These are phyloP conservation scores for Wickerhamiella cacticola DNA, from an alignment of 805 yeast species.

Conservation along the genomic window DNA sequence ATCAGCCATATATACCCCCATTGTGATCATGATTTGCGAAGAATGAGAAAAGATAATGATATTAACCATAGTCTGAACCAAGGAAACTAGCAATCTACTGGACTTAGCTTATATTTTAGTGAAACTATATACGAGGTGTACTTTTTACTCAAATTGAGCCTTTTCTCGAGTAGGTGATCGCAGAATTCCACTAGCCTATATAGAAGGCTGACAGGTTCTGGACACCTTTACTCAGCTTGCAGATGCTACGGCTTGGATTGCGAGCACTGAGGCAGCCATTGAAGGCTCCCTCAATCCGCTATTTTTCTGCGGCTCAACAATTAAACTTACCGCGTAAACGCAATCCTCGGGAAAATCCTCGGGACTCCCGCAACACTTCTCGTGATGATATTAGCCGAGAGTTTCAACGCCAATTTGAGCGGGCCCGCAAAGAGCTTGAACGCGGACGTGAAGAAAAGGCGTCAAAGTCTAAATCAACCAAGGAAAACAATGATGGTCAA, in stretches of 20 bases:
- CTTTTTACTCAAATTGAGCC: neutral
- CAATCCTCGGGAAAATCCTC: neutral
- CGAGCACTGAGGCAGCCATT: slow-evolving; percentile 1
- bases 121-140: too few species aligned
- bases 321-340: neutral
- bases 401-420: neutral
- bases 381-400: neutral
- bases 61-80: too few species aligned
- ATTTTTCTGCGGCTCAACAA: neutral
- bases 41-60: too few species aligned
- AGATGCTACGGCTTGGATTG: slow-evolving; percentile 4
- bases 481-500: neutral
- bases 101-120: too few species aligned
- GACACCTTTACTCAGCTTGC: neutral
- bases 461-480: neutral
- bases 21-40: too few species aligned
- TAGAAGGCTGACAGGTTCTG: neutral
- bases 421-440: neutral
- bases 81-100: too few species aligned
- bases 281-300: neutral
- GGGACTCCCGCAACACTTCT: neutral
- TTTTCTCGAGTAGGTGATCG: neutral
- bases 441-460: neutral
- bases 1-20: slow-evolving; percentile 3
- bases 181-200: neutral